These are phyloP conservation scores for Vitrella brassicaformis DNA, from an alignment of 73 alveolate genomes.

Conservation along the genomic window DNA sequence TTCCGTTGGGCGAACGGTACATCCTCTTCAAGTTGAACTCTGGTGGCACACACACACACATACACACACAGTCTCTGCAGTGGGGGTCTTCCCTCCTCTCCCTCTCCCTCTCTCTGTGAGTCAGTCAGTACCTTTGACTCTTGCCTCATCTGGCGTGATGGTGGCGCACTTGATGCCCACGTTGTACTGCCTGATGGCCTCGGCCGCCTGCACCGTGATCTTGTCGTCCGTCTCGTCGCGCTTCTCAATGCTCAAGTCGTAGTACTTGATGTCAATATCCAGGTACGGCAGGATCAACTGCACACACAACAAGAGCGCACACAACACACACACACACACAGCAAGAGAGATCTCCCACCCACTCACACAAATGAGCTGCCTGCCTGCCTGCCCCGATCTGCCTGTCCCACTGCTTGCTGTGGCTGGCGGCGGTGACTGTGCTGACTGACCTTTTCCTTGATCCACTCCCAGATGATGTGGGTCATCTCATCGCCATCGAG, in stretches of 20 bases:
- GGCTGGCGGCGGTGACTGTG: not conserved
- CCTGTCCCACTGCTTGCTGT: not conserved
- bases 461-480: conserved; percentile 52
- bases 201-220: conserved; percentile 71
- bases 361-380: not conserved
- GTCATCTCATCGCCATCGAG: conserved; percentile 85
- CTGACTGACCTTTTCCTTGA: conserved; percentile 23
- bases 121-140: conserved; percentile 44
- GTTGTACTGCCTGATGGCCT: conserved; percentile 54
- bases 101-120: no score
- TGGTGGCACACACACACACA: conserved; percentile 10
- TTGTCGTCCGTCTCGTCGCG: conserved; percentile 68
- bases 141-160: conserved; percentile 74
- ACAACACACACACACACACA: not conserved
- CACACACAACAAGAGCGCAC: conserved; percentile 38
- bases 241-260: conserved; percentile 67
- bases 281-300: conserved; percentile 59
- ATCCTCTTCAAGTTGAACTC: not conserved
- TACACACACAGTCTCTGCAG: not conserved
- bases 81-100: not conserved
- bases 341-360: not conserved
- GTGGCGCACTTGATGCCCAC: conserved; percentile 88
- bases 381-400: not conserved
- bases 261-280: conserved; percentile 64
- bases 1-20: conserved; percentile 62